Base-by-base conservation (phyloP, 805 yeast species). In the Metschnikowia vanudenii region DNA sequence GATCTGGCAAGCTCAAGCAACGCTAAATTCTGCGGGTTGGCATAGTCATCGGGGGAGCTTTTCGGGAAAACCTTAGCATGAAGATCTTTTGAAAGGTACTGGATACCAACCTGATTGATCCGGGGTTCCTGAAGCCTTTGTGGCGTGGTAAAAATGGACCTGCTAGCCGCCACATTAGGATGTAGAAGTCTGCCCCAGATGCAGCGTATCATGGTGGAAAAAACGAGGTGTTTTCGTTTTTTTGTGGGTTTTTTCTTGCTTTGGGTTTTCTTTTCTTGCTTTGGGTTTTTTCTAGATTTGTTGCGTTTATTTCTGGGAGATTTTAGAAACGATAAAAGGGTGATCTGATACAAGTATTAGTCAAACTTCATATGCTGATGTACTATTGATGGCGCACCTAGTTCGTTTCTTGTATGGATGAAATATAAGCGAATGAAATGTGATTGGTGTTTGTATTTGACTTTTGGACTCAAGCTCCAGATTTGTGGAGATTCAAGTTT, bases 81-180 rank as follows among this genome's bases (percentile, higher is more conserved):
- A 11, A 88, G 61, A 0, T 69, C 68, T 3, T 68, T 63, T 0
- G 94, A 80, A 17, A 88, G 67, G 54, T 87, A 85, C 59, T 89
- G 96, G 22, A 88, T 85, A 0, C 96, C 96, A 7, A 86, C 85
- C 16, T 84, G 84, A 60, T 87, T 88, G 26, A 85, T 66, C 30
- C 89, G 63, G 7, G 85, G 87, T 39, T 58, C 53, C 56, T 78
- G 50, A 11, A 35, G 39, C 37, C 40, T 39, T 29, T 17, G 41
- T 9, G 38, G 30, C 34, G 41, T 19, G 13, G 44, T 30, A 17
- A 9, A 24, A 10, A 45, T 37, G 3, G 37, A 11, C 22, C 48
- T 28, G 17, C n/a, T 22, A 13, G 14, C 16, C 3, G 37, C 17
- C 26, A 9, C 16, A 13, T 16, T 28, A 13, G 36, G 43, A 12